Evolutionary conservation across 441 rosid species (phyloP), one percentile per base, ranked within the genome.

Genomic region (Hypseocharis bilobata): DNA sequence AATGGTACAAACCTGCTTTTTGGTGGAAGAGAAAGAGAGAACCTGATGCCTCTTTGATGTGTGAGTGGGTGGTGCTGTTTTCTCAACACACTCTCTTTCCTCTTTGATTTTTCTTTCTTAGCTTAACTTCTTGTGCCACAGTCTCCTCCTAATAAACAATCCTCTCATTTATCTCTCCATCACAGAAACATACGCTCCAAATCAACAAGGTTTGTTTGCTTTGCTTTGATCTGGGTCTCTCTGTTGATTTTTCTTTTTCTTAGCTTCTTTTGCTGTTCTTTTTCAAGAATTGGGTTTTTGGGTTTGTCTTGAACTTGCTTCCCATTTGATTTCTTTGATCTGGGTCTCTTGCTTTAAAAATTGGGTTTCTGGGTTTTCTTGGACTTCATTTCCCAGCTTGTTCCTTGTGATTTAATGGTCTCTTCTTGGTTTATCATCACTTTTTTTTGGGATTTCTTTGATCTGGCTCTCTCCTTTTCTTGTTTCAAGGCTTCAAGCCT

Each of bases 11-110:
- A 28, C 45, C 42, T 70, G 59, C 74, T 74, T 78, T 76, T 64
- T 71, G 49, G 68, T 28, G 45, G 64, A 60, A 57, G 68, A 61
- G 65, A 70, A 60, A 57, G 68, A 61, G 65, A 70, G 91, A 86
- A 86, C 86, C 84, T 75, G 94, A 84, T 86, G 83, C 91, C 85
- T 40, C 79, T 83, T 82, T 79, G 88, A 86, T 86, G 91, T 79
- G 80, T 72, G 75, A 86, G 88, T 88, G 91, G 88, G 86, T 84
- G 85, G 86, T 82, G 81, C 82, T 80, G 79, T 77, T 68, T 77
- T 65, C 42, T 63, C 45, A 20, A 17, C 64, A 16, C 34, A 34
- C 64, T 23, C n/a, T 64, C 66, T 36, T 40, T 26, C 55, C 63
- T 68, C 61, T 27, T 22, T 60, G 27, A 10, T 26, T 6, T 16